Percentiles rank a stretch among this genome's conserved stretches.
phyloP scores from a whole-genome alignment of 495 filamentous ascomycete genomes.

The Diplogelasinospora grovesii region DNA sequence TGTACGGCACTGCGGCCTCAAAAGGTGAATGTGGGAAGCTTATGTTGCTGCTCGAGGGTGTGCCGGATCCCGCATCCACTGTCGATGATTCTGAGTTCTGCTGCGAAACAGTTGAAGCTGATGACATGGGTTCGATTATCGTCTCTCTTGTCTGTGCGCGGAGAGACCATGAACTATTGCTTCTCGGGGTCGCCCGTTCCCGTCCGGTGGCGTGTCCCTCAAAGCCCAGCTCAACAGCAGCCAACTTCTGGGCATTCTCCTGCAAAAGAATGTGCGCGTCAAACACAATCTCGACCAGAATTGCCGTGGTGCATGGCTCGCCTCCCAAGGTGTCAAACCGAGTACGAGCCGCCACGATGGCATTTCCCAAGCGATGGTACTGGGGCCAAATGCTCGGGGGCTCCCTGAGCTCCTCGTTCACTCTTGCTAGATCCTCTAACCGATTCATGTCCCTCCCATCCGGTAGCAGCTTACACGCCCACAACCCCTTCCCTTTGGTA shows the following conservation, averaged over 20 bases:
- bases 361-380: constrained; percentile 11
- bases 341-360: constrained; percentile 13
- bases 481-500: background rate
- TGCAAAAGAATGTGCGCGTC: constrained; percentile 7
- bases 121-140: too few species aligned
- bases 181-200: too few species aligned
- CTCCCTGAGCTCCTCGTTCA: background rate
- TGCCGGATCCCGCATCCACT: too few species aligned
- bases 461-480: constrained; percentile 10
- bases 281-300: constrained; percentile 19
- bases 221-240: too few species aligned
- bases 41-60: too few species aligned
- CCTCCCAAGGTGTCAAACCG: constrained; percentile 8
- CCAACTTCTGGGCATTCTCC: constrained; percentile 1
- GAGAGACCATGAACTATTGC: too few species aligned
- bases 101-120: too few species aligned
- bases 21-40: too few species aligned
- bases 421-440: background rate
- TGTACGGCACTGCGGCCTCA: too few species aligned
- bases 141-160: too few species aligned
- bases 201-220: too few species aligned
- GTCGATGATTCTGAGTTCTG: too few species aligned
- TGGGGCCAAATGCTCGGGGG: background rate
- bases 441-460: background rate
- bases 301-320: constrained; percentile 7